phyloP scores from a whole-genome alignment of 371 early-diverging fungal genomes.

The Syncephalis fuscata region DNA sequence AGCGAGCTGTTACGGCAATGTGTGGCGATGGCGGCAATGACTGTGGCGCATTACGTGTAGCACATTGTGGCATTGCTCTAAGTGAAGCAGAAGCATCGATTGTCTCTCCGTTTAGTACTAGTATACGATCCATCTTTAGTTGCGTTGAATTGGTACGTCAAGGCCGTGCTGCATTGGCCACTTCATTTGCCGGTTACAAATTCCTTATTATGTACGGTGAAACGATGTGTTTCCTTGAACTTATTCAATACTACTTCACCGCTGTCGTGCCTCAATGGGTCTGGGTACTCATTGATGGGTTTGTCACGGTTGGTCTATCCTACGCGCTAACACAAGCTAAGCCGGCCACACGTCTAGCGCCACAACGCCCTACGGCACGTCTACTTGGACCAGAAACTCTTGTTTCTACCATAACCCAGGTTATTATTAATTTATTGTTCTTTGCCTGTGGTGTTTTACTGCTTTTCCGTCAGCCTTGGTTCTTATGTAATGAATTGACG shows the following conservation, averaged over 20 bases:
- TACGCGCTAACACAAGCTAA: conserved; percentile 50
- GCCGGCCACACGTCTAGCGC: conserved; percentile 30
- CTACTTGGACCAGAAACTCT: conserved; percentile 52
- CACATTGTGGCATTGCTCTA: conserved; percentile 86
- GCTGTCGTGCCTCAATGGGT: conserved; percentile 28
- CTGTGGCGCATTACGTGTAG: conserved; percentile 80
- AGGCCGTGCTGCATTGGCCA: conserved; percentile 58
- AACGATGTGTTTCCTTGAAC: conserved; percentile 49
- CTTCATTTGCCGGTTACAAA: conserved; percentile 59
- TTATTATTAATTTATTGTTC: conserved; percentile 44
- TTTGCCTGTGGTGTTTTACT: conserved; percentile 22
- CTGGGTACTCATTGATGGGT: conserved; percentile 57
- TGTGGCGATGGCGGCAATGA: conserved; percentile 97
- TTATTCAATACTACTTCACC: conserved; percentile 36
- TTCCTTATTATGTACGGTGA: conserved; percentile 61
- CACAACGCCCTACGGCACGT: conserved; percentile 51
- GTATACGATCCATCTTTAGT: conserved; percentile 36
- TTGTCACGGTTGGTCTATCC: conserved; percentile 41
- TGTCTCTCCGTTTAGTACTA: conserved; percentile 70
- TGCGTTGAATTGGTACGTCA: conserved; percentile 56
- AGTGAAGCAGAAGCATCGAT: conserved; percentile 78
- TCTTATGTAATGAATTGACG: conserved; percentile 54
- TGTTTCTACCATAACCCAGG: conserved; percentile 36
- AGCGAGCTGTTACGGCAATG: conserved; percentile 61
- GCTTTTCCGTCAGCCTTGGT: conserved; percentile 47